These are phyloP conservation scores for Streptanthus diversifolius DNA, from an alignment of 345 rosid species.

Conservation along the genomic window DNA sequence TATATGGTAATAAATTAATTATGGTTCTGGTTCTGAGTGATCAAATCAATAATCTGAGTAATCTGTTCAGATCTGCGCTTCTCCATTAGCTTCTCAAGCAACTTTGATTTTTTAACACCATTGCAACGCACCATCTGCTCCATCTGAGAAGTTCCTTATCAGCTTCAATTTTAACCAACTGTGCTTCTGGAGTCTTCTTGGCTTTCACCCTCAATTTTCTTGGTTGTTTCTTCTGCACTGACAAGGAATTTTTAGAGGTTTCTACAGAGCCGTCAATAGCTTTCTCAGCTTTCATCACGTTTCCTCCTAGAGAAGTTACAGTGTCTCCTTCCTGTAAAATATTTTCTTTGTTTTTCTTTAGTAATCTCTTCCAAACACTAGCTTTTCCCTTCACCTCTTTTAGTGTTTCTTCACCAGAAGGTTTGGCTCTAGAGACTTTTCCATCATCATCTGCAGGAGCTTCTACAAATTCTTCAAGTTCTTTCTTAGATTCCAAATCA, in stretches of 20 bases:
- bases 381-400: not conserved
- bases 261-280: constrained; percentile 26
- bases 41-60: too few species aligned
- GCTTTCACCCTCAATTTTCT: constrained; percentile 40
- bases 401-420: not conserved
- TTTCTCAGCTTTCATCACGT: constrained; percentile 31
- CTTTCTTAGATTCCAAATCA: constrained; percentile 5
- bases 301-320: constrained; percentile 27
- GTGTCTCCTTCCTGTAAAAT: not conserved
- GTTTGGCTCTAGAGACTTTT: not conserved
- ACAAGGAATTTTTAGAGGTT: constrained; percentile 22
- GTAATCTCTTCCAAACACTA: constrained; percentile 3
- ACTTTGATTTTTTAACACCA: constrained; percentile 5
- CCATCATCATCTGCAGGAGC: constrained; percentile 1
- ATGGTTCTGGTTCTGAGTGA: too few species aligned
- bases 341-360: not conserved
- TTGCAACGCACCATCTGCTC: not conserved
- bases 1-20: too few species aligned
- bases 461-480: not conserved
- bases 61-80: too few species aligned
- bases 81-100: too few species aligned
- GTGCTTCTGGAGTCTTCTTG: constrained; percentile 41
- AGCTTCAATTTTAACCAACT: constrained; percentile 12
- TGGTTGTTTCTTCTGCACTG: constrained; percentile 36
- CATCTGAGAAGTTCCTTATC: constrained; percentile 18